A percentile compares a stretch with the other conserved stretches of the same genome.
Evolutionary conservation across 768 basidiomycete species (phyloP).

Genomic region (Mycena kentingensis): DNA sequence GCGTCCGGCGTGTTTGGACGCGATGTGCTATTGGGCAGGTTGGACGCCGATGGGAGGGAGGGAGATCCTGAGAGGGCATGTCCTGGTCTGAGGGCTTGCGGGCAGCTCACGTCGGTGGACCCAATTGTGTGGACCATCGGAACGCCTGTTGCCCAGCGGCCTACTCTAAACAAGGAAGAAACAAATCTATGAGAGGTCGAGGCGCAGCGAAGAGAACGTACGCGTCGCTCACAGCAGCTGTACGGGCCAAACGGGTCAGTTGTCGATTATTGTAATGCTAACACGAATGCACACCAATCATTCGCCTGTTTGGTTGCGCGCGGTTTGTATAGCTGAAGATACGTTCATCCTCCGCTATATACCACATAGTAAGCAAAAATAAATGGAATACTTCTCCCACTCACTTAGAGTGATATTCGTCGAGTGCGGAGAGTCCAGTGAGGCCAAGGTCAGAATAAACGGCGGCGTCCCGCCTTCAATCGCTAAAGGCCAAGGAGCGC

Average conservation of each 20-base stretch:
- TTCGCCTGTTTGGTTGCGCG: not conserved
- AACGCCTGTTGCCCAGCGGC: conserved; percentile 4
- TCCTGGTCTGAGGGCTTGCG: too few relatives aligned
- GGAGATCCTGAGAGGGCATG: too few relatives aligned
- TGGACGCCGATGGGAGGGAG: too few relatives aligned
- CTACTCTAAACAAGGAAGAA: not conserved
- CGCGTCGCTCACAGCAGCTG: conserved; percentile 9
- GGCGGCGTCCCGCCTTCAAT: conserved; percentile 11
- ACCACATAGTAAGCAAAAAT: not conserved
- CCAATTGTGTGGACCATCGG: not conserved
- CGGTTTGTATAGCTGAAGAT: conserved; percentile 4
- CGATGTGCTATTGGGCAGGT: too few relatives aligned
- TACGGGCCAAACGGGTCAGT: not conserved
- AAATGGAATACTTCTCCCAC: too few relatives aligned
- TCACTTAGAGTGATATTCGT: conserved; percentile 6
- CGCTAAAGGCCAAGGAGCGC: conserved; percentile 1
- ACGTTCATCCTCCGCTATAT: conserved; percentile 1
- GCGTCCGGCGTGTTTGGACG: too few relatives aligned
- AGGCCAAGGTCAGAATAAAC: conserved; percentile 6
- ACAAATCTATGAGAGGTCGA: not conserved
- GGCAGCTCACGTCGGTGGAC: not conserved
- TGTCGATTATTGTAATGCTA: not conserved
- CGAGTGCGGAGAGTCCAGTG: not conserved
- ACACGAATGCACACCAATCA: conserved; percentile 4
- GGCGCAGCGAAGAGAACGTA: conserved; percentile 2